Evolutionary conservation across 2,329 filamentous ascomycete species (phyloP).

Genomic region (Sclerotinia nivalis): DNA sequence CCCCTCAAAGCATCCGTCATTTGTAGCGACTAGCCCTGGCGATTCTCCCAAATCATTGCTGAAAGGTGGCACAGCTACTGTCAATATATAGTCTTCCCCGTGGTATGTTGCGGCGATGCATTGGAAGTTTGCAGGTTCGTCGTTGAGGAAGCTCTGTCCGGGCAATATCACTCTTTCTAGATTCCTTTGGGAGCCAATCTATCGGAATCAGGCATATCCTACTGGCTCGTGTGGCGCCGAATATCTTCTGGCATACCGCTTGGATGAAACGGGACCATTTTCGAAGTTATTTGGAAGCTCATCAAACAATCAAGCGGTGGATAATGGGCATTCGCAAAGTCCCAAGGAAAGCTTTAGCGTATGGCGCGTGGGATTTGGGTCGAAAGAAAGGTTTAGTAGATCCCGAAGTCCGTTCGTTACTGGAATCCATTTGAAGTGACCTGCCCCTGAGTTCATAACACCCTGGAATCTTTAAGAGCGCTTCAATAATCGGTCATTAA

Average conservation of each 20-base stretch:
- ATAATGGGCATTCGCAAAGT: not conserved
- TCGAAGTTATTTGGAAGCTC: not conserved
- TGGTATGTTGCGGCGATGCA: not conserved
- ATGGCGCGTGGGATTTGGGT: not conserved
- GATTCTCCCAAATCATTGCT: not conserved
- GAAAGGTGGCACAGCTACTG: not conserved
- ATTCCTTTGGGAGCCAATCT: not conserved
- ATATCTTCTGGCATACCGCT: not conserved
- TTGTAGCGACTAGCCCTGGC: not conserved
- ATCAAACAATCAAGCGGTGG: not conserved
- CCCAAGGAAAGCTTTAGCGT: not conserved
- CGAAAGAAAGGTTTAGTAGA: not conserved
- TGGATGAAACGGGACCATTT: not conserved
- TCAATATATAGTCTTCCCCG: not conserved
- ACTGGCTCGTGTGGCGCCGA: not conserved
- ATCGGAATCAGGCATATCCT: not conserved
- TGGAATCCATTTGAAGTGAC: not conserved
- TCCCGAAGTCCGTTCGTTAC: not conserved
- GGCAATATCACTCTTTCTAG: not conserved
- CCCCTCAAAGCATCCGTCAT: not conserved
- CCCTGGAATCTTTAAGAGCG: not conserved
- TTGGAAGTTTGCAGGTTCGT: not conserved
- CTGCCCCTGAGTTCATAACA: not conserved
- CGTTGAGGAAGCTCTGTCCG: not conserved
- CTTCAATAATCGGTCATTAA: conserved; percentile 3